Evolutionary conservation across 2,329 filamentous ascomycete species (phyloP).

Genomic region (Pleochaeta shiraiana): DNA sequence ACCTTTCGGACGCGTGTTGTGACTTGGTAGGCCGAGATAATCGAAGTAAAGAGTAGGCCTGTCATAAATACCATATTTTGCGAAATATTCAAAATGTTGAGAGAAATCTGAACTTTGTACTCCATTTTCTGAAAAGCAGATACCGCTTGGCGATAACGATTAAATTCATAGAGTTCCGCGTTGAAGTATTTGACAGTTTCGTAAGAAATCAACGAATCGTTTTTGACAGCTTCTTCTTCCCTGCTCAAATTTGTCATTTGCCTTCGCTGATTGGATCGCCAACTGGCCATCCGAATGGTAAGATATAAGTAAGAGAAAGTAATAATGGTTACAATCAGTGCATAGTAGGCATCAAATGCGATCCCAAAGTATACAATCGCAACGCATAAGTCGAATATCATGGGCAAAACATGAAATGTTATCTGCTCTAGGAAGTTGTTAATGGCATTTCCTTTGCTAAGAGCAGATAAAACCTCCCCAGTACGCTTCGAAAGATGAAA

Average conservation of each 20-base stretch:
- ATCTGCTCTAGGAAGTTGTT: conserved; percentile 93
- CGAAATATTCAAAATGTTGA: conserved; percentile 61
- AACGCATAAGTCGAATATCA: conserved; percentile 74
- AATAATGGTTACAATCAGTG: conserved; percentile 70
- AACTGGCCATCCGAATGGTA: conserved; percentile 89
- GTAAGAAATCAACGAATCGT: conserved; percentile 97
- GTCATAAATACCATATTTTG: conserved; percentile 64
- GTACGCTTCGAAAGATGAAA: conserved; percentile 96
- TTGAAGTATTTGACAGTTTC: conserved; percentile 91
- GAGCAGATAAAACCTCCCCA: conserved; percentile 80
- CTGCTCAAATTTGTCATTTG: conserved; percentile 90
- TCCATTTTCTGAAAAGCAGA: conserved; percentile 50
- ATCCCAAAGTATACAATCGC: conserved; percentile 65
- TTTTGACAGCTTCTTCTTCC: conserved; percentile 94
- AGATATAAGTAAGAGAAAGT: conserved; percentile 95
- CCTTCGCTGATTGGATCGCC: conserved; percentile 71
- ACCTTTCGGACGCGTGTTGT: conserved; percentile 40
- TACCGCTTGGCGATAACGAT: conserved; percentile 49
- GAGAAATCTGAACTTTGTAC: conserved; percentile 52
- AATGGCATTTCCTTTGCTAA: conserved; percentile 92
- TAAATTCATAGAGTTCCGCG: conserved; percentile 58
- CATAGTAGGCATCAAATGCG: conserved; percentile 71
- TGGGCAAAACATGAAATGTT: conserved; percentile 87
- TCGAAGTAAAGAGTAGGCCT: conserved; percentile 47
- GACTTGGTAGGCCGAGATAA: conserved; percentile 60